Percentiles rank a stretch among this genome's conserved stretches.
These are phyloP conservation scores for Ricinus communis DNA, from an alignment of 345 rosid species.

Conservation along the genomic window DNA sequence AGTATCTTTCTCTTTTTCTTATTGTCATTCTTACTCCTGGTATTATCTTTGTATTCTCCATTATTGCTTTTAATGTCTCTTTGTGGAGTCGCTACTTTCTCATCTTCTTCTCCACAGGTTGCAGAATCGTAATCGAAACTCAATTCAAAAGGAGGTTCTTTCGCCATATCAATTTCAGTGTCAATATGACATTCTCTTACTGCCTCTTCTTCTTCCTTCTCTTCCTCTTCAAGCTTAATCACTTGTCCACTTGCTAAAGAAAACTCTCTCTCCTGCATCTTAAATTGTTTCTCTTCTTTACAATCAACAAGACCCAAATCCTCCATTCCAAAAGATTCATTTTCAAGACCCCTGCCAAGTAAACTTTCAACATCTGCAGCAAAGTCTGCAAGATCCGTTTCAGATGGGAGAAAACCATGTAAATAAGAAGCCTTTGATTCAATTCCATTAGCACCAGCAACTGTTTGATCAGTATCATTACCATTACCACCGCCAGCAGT, in stretches of 20 bases:
- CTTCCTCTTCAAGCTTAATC: slow-evolving; percentile 58
- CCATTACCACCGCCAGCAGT: neutral
- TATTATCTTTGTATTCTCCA: slow-evolving; percentile 14
- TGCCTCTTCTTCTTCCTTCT: slow-evolving; percentile 9
- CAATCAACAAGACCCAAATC: slow-evolving; percentile 57
- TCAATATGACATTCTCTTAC: slow-evolving; percentile 23
- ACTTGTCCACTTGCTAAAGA: slow-evolving; percentile 23
- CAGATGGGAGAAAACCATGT: slow-evolving; percentile 67
- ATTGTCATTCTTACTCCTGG: slow-evolving; percentile 3
- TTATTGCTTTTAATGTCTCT: neutral
- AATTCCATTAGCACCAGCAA: slow-evolving; percentile 10
- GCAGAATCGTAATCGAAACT: slow-evolving; percentile 63
- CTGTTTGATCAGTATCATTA: neutral
- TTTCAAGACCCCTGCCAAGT: slow-evolving; percentile 71
- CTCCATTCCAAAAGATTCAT: slow-evolving; percentile 68
- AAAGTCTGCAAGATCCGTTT: slow-evolving; percentile 81
- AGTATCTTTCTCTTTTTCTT: slow-evolving; percentile 43
- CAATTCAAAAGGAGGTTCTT: slow-evolving; percentile 57
- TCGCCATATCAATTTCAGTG: slow-evolving; percentile 34
- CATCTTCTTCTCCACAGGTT: slow-evolving; percentile 47
- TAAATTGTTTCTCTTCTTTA: slow-evolving; percentile 28
- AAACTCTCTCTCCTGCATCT: slow-evolving; percentile 14
- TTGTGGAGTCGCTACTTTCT: slow-evolving; percentile 30
- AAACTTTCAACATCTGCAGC: slow-evolving; percentile 86
- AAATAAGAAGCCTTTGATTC: slow-evolving; percentile 24